Evolutionary conservation across 2,329 filamentous ascomycete species (phyloP).

Genomic region (Neoarthrinium moseri): DNA sequence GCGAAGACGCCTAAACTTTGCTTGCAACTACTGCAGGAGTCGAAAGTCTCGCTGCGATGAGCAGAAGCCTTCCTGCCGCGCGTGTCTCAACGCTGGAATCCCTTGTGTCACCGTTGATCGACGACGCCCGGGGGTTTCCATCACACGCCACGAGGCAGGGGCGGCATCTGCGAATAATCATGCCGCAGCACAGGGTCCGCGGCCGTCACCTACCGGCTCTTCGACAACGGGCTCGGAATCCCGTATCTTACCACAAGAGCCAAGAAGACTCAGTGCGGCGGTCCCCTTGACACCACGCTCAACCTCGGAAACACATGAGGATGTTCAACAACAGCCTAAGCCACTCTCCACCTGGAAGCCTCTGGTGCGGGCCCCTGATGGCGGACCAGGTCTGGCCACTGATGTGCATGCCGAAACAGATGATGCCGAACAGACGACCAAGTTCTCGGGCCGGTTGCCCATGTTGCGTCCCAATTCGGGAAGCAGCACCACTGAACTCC

Average conservation of each 20-base stretch:
- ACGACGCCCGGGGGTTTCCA: constrained; percentile 9
- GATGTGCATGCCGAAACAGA: constrained; percentile 4
- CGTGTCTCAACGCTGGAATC: constrained; percentile 10
- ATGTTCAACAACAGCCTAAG: not conserved
- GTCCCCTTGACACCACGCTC: constrained; percentile 3
- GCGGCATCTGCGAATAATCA: not conserved
- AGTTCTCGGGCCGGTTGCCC: constrained; percentile 27
- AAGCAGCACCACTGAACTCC: constrained; percentile 7
- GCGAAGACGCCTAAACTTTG: constrained; percentile 10
- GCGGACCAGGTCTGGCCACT: not conserved
- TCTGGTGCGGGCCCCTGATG: not conserved
- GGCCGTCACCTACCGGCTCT: not conserved
- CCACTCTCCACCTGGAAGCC: not conserved
- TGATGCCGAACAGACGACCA: constrained; percentile 2
- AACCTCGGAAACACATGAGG: not conserved
- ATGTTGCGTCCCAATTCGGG: constrained; percentile 4
- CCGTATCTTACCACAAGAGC: not conserved
- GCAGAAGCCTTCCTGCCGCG: constrained; percentile 11
- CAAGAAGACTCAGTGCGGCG: not conserved
- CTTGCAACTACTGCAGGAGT: constrained; percentile 13
- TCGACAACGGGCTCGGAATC: not conserved
- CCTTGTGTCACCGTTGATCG: constrained; percentile 11
- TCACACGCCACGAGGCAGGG: constrained; percentile 8
- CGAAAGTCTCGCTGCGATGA: constrained; percentile 12
- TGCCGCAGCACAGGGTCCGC: not conserved